Base-by-base conservation (phyloP, 495 filamentous ascomycete species). In the Penicillium subrubescens region DNA sequence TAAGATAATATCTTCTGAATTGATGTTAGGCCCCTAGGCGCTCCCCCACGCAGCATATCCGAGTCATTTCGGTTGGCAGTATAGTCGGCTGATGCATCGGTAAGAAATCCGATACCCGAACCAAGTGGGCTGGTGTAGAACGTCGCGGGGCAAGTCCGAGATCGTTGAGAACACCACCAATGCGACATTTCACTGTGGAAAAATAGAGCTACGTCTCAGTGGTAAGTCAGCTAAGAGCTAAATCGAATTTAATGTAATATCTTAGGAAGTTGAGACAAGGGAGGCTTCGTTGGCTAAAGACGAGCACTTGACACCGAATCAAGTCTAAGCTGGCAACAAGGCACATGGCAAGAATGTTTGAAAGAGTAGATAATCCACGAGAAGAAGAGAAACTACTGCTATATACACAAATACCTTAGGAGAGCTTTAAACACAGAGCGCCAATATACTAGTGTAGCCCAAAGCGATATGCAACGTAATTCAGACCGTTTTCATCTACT, bases 91-190 rank as follows among this genome's bases (percentile, higher is more conserved):
- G 15, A 35, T 64, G 43, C 34, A 46, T 57, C 75, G 75, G 77
- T 48, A 54, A 72, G 64, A 69, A 73, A 70, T 67, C 75, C 75
- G 75, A 77, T 35, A 67, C 51, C 75, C 75, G 72, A 51, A 55
- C 39, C 37, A 55, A 23, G 29, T 25, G 21, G 33, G 10, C 35
- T 11, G 37, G 34, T 21, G 59, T 19, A 21, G 63, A 41, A 50
- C 29, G 14, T 53, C 58, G 64, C 77, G 77, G 77, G 66, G 71
- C 17, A 79, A 73, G 72, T 80, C 78, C 78, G 73, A 75, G 52
- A 57, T 46, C 8, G n/a, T 44, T 57, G 50, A 41, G 8, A 57
- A 44, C 41, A 29, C 27, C 43, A 23, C 54, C 44, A 35, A 34
- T 35, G 53, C 61, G 31, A 35, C 55, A 37, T 54, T 50, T 52